Evolutionary conservation across 495 filamentous ascomycete species (phyloP).

Genomic region (Lasiosphaeriaceae sp.): DNA sequence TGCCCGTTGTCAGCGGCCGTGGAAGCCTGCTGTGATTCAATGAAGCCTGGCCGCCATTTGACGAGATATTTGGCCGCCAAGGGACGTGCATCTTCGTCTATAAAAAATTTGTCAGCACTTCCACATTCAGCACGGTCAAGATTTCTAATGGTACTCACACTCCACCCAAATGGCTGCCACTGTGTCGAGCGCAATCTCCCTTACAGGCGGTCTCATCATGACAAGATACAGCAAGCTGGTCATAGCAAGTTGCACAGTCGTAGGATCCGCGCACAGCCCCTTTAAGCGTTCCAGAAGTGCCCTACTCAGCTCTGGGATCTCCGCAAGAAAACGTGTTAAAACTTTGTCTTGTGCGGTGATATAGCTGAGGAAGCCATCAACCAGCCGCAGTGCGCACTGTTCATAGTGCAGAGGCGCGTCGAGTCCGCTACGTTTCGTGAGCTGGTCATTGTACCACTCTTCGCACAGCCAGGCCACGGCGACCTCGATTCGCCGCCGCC

Average conservation of each 20-base stretch:
- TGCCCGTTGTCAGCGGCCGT: background rate
- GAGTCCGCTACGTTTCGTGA: constrained; percentile 45
- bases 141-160: constrained; percentile 48
- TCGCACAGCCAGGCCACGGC: constrained; percentile 91
- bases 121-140: background rate
- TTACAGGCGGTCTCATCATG: constrained; percentile 79
- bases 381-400: constrained; percentile 69
- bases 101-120: constrained; percentile 2
- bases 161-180: constrained; percentile 83
- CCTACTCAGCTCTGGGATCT: constrained; percentile 75
- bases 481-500: constrained; percentile 77
- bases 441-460: constrained; percentile 93
- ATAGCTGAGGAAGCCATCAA: constrained; percentile 86
- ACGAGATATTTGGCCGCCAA: constrained; percentile 51
- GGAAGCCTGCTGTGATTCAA: constrained; percentile 33
- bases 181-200: constrained; percentile 74
- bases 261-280: constrained; percentile 81
- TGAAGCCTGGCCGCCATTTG: constrained; percentile 50
- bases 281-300: constrained; percentile 71
- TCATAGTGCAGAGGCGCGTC: constrained; percentile 64
- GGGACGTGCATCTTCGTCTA: constrained; percentile 48
- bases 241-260: constrained; percentile 51
- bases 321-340: constrained; percentile 83
- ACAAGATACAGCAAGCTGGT: constrained; percentile 64
- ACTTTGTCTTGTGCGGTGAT: constrained; percentile 83